Conservation (phyloP, 2,329 filamentous ascomycete species). For the Epichloe uncinata region DNA sequence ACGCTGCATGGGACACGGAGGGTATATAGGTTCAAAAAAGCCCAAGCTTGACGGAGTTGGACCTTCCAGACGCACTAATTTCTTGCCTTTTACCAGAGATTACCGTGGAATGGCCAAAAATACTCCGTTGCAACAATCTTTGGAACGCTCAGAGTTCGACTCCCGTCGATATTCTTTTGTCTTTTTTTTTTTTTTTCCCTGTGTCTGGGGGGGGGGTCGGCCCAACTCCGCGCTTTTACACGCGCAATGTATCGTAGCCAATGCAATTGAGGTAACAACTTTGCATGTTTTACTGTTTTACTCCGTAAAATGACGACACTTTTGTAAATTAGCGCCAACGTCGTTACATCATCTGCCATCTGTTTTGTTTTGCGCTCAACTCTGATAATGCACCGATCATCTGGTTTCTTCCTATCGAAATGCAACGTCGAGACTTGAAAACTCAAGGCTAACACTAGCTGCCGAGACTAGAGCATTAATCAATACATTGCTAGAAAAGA, state of each 20-base stretch:
- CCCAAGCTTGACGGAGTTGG: not conserved
- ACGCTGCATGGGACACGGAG: not conserved
- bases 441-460: too few species aligned
- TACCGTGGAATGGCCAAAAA: slow-evolving; percentile 9
- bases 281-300: too few species aligned
- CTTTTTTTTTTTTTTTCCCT: slow-evolving; percentile 1
- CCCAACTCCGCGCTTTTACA: too few species aligned
- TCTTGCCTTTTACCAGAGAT: slow-evolving; percentile 11
- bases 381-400: not conserved
- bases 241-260: too few species aligned
- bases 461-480: too few species aligned
- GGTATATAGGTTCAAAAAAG: slow-evolving; percentile 1
- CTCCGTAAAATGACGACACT: too few species aligned
- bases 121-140: slow-evolving; percentile 7
- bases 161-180: not conserved
- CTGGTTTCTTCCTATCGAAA: not conserved
- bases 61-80: slow-evolving; percentile 9
- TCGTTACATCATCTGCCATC: too few species aligned
- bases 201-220: too few species aligned
- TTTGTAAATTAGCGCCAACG: too few species aligned
- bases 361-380: not conserved
- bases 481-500: too few species aligned
- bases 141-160: slow-evolving; percentile 5
- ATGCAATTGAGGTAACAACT: too few species aligned
- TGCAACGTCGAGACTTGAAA: not conserved